Conservation (phyloP, 1,139 yeast species). For the Taiozyma onychis region DNA sequence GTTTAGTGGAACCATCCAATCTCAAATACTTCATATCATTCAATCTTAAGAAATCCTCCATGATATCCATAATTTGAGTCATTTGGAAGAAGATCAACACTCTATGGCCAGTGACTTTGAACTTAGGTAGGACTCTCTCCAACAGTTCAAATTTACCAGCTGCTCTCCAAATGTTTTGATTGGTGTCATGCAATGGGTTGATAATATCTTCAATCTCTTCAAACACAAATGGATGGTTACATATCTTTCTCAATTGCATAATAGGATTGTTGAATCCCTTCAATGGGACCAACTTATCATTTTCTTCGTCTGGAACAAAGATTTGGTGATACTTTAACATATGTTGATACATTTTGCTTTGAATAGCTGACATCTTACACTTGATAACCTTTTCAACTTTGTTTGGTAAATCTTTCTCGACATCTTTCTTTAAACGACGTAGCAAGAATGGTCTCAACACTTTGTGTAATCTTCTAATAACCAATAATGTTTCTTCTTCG, state of each 20-base stretch:
- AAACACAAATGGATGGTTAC: constrained; percentile 96
- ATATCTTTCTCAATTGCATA: constrained; percentile 93
- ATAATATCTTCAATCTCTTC: constrained; percentile 88
- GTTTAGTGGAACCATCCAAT: constrained; percentile 77
- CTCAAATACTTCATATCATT: constrained; percentile 65
- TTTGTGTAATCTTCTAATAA: constrained; percentile 92
- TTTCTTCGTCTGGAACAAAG: constrained; percentile 48
- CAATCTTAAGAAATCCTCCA: constrained; percentile 75
- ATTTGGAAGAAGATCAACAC: constrained; percentile 80
- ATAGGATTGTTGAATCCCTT: constrained; percentile 88
- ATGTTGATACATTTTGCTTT: constrained; percentile 70
- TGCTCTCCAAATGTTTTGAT: constrained; percentile 68
- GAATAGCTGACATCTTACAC: constrained; percentile 90
- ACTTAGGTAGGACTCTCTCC: constrained; percentile 69
- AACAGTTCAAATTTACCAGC: constrained; percentile 77
- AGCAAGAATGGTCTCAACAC: constrained; percentile 91
- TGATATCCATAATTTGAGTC: constrained; percentile 86
- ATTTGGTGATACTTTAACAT: constrained; percentile 68
- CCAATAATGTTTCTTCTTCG: constrained; percentile 91
- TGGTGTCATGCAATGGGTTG: constrained; percentile 68
- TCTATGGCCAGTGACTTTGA: constrained; percentile 70
- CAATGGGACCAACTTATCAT: constrained; percentile 47
- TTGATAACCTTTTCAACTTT: constrained; percentile 93
- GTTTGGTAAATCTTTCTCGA: constrained; percentile 92
- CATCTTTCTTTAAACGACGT: constrained; percentile 94